Evolutionary conservation across 2,329 filamentous ascomycete species (phyloP).

Genomic region (Penicillium sp.): DNA sequence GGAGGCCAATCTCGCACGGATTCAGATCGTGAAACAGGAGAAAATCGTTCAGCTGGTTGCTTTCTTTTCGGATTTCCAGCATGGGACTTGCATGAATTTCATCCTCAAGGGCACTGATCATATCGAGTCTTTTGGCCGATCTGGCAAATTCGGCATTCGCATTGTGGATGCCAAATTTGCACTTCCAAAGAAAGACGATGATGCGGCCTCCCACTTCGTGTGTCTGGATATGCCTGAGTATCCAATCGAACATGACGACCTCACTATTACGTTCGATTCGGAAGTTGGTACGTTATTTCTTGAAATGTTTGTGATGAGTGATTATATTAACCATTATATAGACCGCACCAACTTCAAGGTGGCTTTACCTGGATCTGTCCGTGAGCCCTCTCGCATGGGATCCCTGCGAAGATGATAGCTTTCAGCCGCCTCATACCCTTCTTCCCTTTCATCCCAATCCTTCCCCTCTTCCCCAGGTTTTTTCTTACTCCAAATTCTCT

Average conservation of each 20-base stretch:
- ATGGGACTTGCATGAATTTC: conserved; percentile 88
- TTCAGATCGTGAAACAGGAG: conserved; percentile 78
- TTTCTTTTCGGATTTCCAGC: conserved; percentile 85
- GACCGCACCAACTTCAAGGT: conserved; percentile 40
- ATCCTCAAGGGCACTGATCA: conserved; percentile 79
- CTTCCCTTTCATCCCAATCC: background rate
- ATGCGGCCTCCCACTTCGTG: conserved; percentile 67
- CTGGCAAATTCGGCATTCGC: conserved; percentile 69
- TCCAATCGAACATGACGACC: conserved; percentile 89
- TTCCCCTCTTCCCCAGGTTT: background rate
- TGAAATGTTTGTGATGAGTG: background rate
- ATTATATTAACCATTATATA: conserved; percentile 14
- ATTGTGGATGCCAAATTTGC: conserved; percentile 91
- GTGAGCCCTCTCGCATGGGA: conserved; percentile 41
- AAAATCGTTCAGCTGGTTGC: conserved; percentile 75
- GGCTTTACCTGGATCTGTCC: conserved; percentile 39
- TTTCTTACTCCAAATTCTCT: background rate
- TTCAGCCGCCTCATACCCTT: background rate
- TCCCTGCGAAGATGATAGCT: conserved; percentile 39
- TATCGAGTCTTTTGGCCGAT: conserved; percentile 68
- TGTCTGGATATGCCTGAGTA: conserved; percentile 86
- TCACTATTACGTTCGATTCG: conserved; percentile 79
- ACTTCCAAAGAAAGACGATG: conserved; percentile 61
- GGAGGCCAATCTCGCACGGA: conserved; percentile 76
- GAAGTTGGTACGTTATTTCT: conserved; percentile 64